phyloP scores from a whole-genome alignment of 441 rosid species.

The Syzygium syzygioides region DNA sequence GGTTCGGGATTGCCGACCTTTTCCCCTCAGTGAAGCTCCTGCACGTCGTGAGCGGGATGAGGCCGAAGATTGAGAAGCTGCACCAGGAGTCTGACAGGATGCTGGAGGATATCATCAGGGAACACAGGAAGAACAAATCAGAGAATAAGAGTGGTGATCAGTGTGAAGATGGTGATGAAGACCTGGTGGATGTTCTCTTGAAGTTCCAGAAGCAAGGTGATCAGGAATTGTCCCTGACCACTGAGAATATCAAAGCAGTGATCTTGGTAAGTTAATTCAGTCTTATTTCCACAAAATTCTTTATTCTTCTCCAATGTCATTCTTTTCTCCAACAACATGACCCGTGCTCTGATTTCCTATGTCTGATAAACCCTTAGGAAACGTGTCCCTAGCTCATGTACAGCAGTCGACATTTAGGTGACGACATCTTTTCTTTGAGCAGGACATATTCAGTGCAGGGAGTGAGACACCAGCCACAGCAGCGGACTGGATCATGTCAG shows the following conservation, averaged over 20 bases:
- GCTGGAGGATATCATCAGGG: slow-evolving; percentile 5
- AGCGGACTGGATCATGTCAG: neutral
- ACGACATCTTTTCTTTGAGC: neutral
- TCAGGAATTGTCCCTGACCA: neutral
- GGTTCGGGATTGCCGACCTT: slow-evolving; percentile 4
- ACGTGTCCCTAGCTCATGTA: neutral
- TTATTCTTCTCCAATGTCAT: neutral
- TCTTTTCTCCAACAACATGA: neutral
- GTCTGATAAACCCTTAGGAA: neutral
- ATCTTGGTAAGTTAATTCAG: neutral
- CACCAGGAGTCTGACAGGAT: slow-evolving; percentile 3
- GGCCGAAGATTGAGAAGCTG: slow-evolving; percentile 2
- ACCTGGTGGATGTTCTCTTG: neutral
- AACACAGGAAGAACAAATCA: neutral
- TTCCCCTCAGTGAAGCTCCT: slow-evolving; percentile 8
- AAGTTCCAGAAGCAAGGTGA: neutral
- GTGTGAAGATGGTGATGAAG: neutral
- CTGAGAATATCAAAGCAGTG: slow-evolving; percentile 4
- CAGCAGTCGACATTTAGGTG: neutral
- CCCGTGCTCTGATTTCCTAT: neutral
- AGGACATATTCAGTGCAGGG: neutral
- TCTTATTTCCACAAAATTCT: neutral
- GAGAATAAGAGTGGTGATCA: neutral
- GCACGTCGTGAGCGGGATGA: slow-evolving; percentile 3
- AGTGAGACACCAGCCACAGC: neutral